Evolutionary conservation across 345 rosid genomes (phyloP), one percentile per base, ranked within the genome.

Genomic region (Gossypium raimondii): DNA sequence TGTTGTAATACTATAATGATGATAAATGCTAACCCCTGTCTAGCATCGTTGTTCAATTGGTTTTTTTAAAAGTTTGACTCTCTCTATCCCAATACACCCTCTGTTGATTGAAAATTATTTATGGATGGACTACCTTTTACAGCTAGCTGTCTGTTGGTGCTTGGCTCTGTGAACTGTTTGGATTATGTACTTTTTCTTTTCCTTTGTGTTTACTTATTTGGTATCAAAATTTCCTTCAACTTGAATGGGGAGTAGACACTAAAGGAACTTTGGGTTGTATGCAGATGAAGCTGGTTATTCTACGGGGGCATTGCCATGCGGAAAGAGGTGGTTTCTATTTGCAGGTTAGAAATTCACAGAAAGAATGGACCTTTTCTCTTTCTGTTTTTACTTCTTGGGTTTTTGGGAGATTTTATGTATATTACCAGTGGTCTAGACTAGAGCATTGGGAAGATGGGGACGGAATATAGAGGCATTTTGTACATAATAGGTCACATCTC

Each of bases 351-450:
- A 63, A 65, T 55, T 64, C 47, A 55, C 67, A 72, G 70, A 17
- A 72, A 56, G 12, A 41, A 41, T 67, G 67, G 58, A 3, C 2
- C 64, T 7, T 17, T 61, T 60, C 22, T 72, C 24, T 14, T 61
- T 45, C 56, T 63, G 16, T 78, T 50, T 57, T 50, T 59, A 47
- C n/a, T 78, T 51, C 63, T 69, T 78, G 78, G 82, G 80, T 70
- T 70, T 51, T 63, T 60, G n/a, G 85, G 85, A 91, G 82, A 72
- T 5, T 59, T 85, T 82, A 62, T 87, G 96, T 89, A 91, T 44
- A 89, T 89, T 86, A 81, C 80, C 82, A 84, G 81, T 80, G 81
- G 77, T 72, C 64, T 84, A 87, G 87, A 80, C 56, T 82, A 87
- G 86, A 79, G 73, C 62, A 48, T 73, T 67, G 88, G 87, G 85